Evolutionary conservation across 192 early-diverging fungal genomes (phyloP).

Genomic region (Podila verticillata): DNA sequence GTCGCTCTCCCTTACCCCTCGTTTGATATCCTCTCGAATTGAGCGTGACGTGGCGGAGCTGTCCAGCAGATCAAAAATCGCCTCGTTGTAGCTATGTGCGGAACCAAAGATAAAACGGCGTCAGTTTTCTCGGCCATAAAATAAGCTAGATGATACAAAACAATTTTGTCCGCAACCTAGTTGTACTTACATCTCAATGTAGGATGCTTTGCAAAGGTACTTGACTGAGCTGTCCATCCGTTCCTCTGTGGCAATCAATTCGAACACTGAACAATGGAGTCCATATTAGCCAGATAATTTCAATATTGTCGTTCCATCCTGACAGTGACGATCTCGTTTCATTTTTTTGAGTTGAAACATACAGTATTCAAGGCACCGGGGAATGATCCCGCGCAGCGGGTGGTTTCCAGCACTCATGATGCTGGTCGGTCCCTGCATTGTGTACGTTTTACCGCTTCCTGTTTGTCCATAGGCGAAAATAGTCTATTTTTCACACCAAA

Average conservation of each 20-base stretch:
- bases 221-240: slow-evolving; percentile 60
- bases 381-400: slow-evolving; percentile 72
- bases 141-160: neutral
- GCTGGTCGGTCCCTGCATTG: slow-evolving; percentile 84
- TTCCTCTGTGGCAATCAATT: slow-evolving; percentile 61
- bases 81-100: slow-evolving; percentile 81
- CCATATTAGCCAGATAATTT: neutral
- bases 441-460: slow-evolving; percentile 80
- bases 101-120: neutral
- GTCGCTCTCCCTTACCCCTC: slow-evolving; percentile 52
- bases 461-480: slow-evolving; percentile 83
- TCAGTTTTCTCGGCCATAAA: neutral
- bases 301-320: neutral
- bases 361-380: slow-evolving; percentile 68
- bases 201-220: slow-evolving; percentile 87
- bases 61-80: slow-evolving; percentile 87
- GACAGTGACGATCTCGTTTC: no score
- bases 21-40: slow-evolving; percentile 73
- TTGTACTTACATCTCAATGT: slow-evolving; percentile 79
- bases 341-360: slow-evolving; percentile 5
- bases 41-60: slow-evolving; percentile 63
- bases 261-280: slow-evolving; percentile 53
- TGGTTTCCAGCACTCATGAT: slow-evolving; percentile 75
- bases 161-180: neutral
- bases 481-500: slow-evolving; percentile 38